Conservation (phyloP, 208 protist genomes). For the Naegleria fowleri region DNA sequence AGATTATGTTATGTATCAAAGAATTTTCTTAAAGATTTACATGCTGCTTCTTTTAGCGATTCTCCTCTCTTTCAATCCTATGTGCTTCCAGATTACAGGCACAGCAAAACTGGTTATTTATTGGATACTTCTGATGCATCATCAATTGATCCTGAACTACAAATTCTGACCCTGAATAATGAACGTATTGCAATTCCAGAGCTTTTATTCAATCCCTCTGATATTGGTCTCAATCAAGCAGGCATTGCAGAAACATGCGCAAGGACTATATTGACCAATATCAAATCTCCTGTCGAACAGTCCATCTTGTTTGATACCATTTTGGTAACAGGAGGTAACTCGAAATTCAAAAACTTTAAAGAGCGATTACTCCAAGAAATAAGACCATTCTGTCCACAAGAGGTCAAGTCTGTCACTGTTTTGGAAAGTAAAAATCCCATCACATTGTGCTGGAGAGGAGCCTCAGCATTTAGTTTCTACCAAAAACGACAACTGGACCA, state of each 20-base stretch:
- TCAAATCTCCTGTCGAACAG: not conserved
- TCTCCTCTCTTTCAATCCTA: not conserved
- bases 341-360: not conserved
- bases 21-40: not conserved
- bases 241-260: not conserved
- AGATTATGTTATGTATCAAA: slow-evolving; percentile 9
- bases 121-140: not conserved
- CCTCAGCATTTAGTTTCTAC: not conserved
- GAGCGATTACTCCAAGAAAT: not conserved
- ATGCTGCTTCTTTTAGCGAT: not conserved
- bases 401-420: not conserved
- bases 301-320: not conserved
- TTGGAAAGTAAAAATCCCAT: not conserved
- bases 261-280: not conserved
- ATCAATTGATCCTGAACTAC: not conserved
- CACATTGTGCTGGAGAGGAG: not conserved
- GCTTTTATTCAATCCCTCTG: not conserved
- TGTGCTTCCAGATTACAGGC: not conserved
- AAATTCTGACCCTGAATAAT: not conserved
- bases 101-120: not conserved
- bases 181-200: slow-evolving; percentile 19
- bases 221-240: slow-evolving; percentile 20
- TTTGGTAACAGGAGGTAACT: not conserved
- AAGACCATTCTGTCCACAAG: not conserved
- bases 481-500: not conserved